Percentiles rank a stretch among this genome's conserved stretches.
Conservation (phyloP, 345 rosid species). For the Excoecaria cochinchinensis region DNA sequence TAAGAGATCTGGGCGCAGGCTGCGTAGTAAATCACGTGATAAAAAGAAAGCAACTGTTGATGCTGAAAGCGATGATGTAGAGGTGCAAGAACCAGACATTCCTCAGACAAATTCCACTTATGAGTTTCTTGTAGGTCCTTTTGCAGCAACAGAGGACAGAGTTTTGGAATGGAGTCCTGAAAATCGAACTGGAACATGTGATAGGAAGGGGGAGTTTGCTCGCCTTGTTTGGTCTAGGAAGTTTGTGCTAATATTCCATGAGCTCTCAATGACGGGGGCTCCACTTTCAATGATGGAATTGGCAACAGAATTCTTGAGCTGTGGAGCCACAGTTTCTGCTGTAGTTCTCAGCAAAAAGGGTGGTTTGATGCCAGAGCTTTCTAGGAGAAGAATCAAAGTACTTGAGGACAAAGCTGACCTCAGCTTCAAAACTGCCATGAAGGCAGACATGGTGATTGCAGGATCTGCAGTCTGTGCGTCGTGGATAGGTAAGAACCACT, state of each 20-base stretch:
- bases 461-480: constrained; percentile 97
- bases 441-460: constrained; percentile 90
- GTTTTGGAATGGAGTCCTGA: constrained; percentile 88
- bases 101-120: constrained; percentile 64
- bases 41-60: constrained; percentile 42
- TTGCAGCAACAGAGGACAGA: constrained; percentile 70
- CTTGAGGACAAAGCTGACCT: constrained; percentile 86
- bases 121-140: constrained; percentile 83
- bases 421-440: constrained; percentile 93
- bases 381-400: constrained; percentile 84
- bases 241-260: constrained; percentile 85
- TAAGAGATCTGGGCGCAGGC: constrained; percentile 46
- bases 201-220: constrained; percentile 84
- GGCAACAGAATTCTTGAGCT: constrained; percentile 96
- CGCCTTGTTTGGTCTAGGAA: constrained; percentile 98
- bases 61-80: constrained; percentile 39
- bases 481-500: constrained; percentile 72
- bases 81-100: constrained; percentile 58
- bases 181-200: constrained; percentile 89
- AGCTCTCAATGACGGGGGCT: constrained; percentile 98
- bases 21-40: constrained; percentile 39
- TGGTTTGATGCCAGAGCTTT: constrained; percentile 80
- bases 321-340: constrained; percentile 95
- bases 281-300: constrained; percentile 97
- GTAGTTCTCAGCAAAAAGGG: constrained; percentile 93